A percentile compares a stretch with the other conserved stretches of the same genome.
Evolutionary conservation across 371 early-diverging fungal genomes (phyloP).

Genomic region (Actinomortierella ambigua): DNA sequence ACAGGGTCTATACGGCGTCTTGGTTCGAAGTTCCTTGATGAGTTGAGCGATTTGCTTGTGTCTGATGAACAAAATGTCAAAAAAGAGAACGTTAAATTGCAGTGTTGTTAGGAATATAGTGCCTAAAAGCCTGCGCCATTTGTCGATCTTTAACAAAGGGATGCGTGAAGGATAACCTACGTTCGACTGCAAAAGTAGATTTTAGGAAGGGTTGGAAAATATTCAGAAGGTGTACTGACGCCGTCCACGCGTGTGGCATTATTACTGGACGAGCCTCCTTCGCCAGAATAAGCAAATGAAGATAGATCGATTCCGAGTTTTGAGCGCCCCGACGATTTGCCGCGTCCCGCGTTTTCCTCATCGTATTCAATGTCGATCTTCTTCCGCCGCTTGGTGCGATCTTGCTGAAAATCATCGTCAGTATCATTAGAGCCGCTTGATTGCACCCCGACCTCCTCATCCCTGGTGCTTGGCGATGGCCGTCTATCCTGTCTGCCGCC

Average conservation of each 20-base stretch:
- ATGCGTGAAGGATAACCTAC: constrained; percentile 31
- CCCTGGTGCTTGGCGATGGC: no score
- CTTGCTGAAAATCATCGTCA: not conserved
- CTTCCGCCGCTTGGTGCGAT: not conserved
- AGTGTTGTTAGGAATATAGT: no score
- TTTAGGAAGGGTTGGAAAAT: constrained; percentile 19
- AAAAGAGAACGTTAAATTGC: not conserved
- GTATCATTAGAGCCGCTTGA: no score
- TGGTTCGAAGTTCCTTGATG: constrained; percentile 54
- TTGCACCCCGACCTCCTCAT: not conserved
- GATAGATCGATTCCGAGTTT: no score
- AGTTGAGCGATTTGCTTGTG: constrained; percentile 64
- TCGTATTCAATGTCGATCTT: constrained; percentile 24
- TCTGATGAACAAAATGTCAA: constrained; percentile 24
- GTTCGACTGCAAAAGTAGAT: constrained; percentile 64
- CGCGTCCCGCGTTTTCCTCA: not conserved
- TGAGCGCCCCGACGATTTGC: not conserved
- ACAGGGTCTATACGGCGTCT: constrained; percentile 61
- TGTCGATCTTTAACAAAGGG: no score
- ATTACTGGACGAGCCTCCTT: not conserved
- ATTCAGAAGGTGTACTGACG: not conserved
- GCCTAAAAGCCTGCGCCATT: not conserved
- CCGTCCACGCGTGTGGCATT: not conserved
- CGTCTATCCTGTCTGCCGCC: no score
- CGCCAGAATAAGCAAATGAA: not conserved